phyloP scores from a whole-genome alignment of 129 eudicot genomes.

The Lactuca saligna region DNA sequence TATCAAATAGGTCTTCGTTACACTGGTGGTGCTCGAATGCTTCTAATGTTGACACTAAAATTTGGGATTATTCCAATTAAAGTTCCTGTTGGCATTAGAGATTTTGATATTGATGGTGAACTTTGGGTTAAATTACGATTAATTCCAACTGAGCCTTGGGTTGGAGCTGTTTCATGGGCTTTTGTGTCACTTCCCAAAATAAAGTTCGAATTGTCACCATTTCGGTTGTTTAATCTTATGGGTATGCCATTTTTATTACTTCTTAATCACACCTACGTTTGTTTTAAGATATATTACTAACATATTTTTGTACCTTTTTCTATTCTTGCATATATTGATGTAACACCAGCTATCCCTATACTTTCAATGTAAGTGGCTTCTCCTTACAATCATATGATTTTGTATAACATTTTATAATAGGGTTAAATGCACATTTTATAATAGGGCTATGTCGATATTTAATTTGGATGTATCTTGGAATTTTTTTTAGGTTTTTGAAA shows the following conservation, averaged over 20 bases:
- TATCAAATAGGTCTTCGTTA: constrained; percentile 93
- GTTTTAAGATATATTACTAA: constrained; percentile 1
- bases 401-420: not conserved
- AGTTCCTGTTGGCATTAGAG: constrained; percentile 83
- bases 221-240: constrained; percentile 86
- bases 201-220: constrained; percentile 73
- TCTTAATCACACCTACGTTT: not conserved
- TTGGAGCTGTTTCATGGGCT: constrained; percentile 92
- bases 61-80: constrained; percentile 72
- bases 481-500: constrained; percentile 63
- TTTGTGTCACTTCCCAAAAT: constrained; percentile 96
- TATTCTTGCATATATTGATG: constrained; percentile 39
- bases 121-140: constrained; percentile 87
- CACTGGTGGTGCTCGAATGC: constrained; percentile 96
- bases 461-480: constrained; percentile 7
- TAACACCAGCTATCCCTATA: constrained; percentile 79
- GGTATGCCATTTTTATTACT: constrained; percentile 46
- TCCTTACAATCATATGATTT: constrained; percentile 4
- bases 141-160: constrained; percentile 85
- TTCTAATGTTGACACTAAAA: constrained; percentile 69
- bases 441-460: not conserved
- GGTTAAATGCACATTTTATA: too few species aligned
- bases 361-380: constrained; percentile 83
- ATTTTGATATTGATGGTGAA: constrained; percentile 96
- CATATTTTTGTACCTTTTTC: not conserved